Percentiles rank a stretch among this genome's conserved stretches.
Conservation (phyloP, 305 asterid genomes). For the Fraxinus paxiana region DNA sequence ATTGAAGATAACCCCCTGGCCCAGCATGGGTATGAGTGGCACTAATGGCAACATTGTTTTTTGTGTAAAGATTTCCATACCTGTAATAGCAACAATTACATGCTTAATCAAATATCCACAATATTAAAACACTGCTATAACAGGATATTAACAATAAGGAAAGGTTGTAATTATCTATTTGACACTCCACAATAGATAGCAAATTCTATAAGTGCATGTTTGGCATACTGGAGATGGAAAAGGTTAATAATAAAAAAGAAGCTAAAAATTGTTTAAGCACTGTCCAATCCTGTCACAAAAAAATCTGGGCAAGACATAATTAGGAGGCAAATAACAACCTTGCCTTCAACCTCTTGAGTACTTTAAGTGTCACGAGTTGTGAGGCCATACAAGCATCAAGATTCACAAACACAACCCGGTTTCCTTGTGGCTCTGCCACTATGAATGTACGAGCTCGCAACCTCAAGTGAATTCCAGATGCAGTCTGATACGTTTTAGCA, state of each 20-base stretch:
- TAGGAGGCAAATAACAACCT: conserved; percentile 46
- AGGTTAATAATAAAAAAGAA: neutral
- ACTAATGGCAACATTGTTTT: conserved; percentile 84
- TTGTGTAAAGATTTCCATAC: conserved; percentile 85
- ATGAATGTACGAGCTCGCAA: conserved; percentile 84
- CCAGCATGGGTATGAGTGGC: conserved; percentile 98
- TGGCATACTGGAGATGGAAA: neutral
- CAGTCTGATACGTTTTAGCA: conserved; percentile 67
- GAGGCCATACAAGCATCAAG: conserved; percentile 99
- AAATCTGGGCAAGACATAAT: neutral
- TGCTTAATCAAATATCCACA: conserved; percentile 11
- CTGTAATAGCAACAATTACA: conserved; percentile 34
- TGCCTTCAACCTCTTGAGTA: conserved; percentile 79
- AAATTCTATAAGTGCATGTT: neutral
- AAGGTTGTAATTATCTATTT: neutral
- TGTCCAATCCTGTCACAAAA: neutral
- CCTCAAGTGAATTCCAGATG: conserved; percentile 94
- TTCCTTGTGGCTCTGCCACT: conserved; percentile 76
- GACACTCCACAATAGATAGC: neutral
- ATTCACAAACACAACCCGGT: conserved; percentile 69
- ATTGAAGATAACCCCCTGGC: conserved; percentile 97
- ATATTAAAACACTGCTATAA: neutral
- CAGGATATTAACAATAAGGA: neutral
- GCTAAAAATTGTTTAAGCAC: neutral
- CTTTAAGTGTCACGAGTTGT: conserved; percentile 77